Base-by-base conservation (phyloP, 495 filamentous ascomycete species). In the Penicillium turbatum region DNA sequence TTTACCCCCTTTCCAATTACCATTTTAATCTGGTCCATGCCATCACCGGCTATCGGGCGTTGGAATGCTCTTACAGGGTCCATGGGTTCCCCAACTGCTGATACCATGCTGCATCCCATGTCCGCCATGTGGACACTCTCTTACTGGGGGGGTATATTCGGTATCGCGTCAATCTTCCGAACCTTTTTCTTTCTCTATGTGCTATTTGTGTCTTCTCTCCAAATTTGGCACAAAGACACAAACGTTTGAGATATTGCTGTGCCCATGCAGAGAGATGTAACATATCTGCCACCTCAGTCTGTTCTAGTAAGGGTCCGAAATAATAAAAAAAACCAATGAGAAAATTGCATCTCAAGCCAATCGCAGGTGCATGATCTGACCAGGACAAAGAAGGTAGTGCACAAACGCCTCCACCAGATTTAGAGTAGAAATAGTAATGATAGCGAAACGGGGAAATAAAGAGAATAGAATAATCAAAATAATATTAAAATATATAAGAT, bases 141-240 rank as follows among this genome's bases (percentile, higher is more conserved):
- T 4, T 4, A 24, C 21, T 24, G 45, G 36, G 12, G 15, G 48
- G 21, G 31, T 12, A n/a, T 48, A 26, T 47, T 49, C 35, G 19
- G 46, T 49, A 6, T 30, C 11, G 13, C 17, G 19, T 40, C 29
- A 34, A 26, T 24, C 1, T 17, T 29, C 40, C 27, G 19, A 27
- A 53, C 21, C 41, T 43, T 46, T 17, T 46, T 52, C 44, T 38
- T 45, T 38, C 29, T 38, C 17, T 12, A 43, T 30, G 5, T 1
- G 30, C 31, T 41, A 49, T 50, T 40, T 50, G 36, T 15, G 24
- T n/a, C 19, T 15, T 5, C n/a, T 31, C 11, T 38, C 49, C 42
- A 55, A 49, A 50, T 55, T 41, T 61, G 47, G 61, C 51, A 61
- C 61, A 63, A 61, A 63, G 57, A 49, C 54, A 44, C 35, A 13